Evolutionary conservation across 176 grass and related monocot genomes (phyloP), one percentile per base, ranked within the genome.

Genomic region (Hyparrhenia diplandra): DNA sequence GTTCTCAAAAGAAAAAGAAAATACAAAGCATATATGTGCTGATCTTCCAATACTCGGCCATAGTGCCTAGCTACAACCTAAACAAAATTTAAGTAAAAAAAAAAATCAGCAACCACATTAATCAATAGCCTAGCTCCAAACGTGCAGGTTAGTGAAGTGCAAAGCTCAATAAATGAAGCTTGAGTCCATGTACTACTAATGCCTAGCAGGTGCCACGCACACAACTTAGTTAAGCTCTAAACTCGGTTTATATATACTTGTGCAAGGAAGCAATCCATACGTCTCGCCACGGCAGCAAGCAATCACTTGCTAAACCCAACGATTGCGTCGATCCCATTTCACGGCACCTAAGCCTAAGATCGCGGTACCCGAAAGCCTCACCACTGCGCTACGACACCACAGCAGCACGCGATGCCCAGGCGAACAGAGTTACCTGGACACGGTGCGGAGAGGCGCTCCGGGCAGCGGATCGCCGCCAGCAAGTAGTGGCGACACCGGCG

Each of bases 341-440:
- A 43, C 5, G 5, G n/a, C 11, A 28, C 7, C 20, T 21, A 29
- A 59, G 8, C 68, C 46, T 58, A 67, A 32, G n/a, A 69, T 63
- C 69, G 52, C 74, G 62, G 69, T n/a, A 68, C 11, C 23, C 30
- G 13, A 17, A 62, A 84, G n/a, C 86, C 31, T 40, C 21, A 51
- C 39, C 68, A 18, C 75, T 4, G 40, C 6, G 51, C 61, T 41
- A 39, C 69, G n/a, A 68, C 21, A 49, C 34, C 64, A 34, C 30
- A 23, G n/a, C n/a, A n/a, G 29, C 66, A 8, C 11, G 9, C 32
- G 30, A 78, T 75, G 25, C 74, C 46, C 2, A 3, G 4, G 28
- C 32, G 14, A 43, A 27, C 23, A 25, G 34, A 20, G 20, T 76
- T 76, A 85, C 87, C 87, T 89, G 25, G 24, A 32, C 10, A 32